These are phyloP conservation scores for Gracilaria gracilis DNA, from an alignment of 23 red algal genomes.

Conservation along the genomic window DNA sequence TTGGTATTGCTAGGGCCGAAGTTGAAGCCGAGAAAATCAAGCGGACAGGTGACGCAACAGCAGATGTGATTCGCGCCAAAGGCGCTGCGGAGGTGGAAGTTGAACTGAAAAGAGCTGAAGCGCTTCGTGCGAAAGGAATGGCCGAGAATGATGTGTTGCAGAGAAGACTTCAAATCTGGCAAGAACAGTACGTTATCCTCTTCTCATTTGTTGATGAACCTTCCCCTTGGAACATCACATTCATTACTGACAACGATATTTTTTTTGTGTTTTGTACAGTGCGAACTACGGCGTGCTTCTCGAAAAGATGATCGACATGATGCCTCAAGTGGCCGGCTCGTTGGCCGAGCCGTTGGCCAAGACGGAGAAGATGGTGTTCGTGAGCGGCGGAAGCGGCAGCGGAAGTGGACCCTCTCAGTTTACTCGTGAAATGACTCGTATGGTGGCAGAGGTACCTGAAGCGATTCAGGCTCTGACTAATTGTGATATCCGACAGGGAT, in stretches of 20 bases:
- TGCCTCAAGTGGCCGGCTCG: slow-evolving; percentile 53
- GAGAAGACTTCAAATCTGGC: slow-evolving; percentile 29
- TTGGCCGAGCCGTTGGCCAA: slow-evolving; percentile 61
- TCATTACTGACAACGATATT: not conserved
- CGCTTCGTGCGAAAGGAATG: slow-evolving; percentile 36
- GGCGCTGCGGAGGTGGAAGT: slow-evolving; percentile 52
- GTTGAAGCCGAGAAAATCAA: slow-evolving; percentile 25
- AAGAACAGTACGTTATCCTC: slow-evolving; percentile 24
- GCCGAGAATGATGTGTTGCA: slow-evolving; percentile 45
- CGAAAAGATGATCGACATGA: slow-evolving; percentile 62
- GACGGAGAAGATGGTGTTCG: slow-evolving; percentile 83
- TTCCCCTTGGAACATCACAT: not conserved
- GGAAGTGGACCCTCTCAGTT: slow-evolving; percentile 62
- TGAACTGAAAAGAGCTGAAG: slow-evolving; percentile 26
- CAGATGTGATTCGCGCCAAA: slow-evolving; percentile 52
- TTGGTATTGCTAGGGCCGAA: slow-evolving; percentile 11
- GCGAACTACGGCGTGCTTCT: slow-evolving; percentile 57
- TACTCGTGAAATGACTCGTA: slow-evolving; percentile 53
- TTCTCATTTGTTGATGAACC: not conserved
- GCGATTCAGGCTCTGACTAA: slow-evolving; percentile 55
- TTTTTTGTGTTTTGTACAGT: not conserved
- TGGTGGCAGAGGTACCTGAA: slow-evolving; percentile 73
- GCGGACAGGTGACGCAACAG: slow-evolving; percentile 9
- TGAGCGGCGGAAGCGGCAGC: slow-evolving; percentile 19
- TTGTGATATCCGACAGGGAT: slow-evolving; percentile 27